These are phyloP conservation scores for Wickerhamiella occidentalis DNA, from an alignment of 805 yeast genomes.

Conservation along the genomic window DNA sequence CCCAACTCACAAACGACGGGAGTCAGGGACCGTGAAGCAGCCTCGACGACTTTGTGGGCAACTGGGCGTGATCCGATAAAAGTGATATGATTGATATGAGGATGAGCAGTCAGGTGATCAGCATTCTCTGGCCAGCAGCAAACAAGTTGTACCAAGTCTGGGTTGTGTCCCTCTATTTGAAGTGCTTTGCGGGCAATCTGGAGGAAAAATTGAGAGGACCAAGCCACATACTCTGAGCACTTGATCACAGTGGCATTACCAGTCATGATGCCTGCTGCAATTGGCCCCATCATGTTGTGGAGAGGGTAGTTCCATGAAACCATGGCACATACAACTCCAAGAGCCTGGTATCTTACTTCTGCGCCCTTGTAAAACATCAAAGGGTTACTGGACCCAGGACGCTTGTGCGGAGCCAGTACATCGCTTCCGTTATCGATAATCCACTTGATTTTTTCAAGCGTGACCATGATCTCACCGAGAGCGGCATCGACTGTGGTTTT, in stretches of 20 bases:
- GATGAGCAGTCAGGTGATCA: conserved; percentile 72
- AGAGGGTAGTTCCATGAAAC: conserved; percentile 98
- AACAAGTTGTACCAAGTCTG: conserved; percentile 73
- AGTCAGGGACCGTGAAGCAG: conserved; percentile 77
- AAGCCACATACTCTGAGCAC: conserved; percentile 90
- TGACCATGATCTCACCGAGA: conserved; percentile 82
- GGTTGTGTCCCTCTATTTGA: conserved; percentile 60
- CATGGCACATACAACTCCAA: conserved; percentile 79
- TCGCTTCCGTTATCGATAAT: conserved; percentile 68
- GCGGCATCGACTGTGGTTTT: conserved; percentile 93
- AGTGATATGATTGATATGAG: conserved; percentile 74
- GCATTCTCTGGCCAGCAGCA: conserved; percentile 87
- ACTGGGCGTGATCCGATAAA: conserved; percentile 94
- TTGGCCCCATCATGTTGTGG: conserved; percentile 87
- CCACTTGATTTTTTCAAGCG: conserved; percentile 90
- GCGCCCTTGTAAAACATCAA: conserved; percentile 86
- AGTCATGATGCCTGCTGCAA: conserved; percentile 75
- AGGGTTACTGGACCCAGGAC: conserved; percentile 80
- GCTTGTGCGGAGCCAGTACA: conserved; percentile 52
- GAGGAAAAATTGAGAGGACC: conserved; percentile 80
- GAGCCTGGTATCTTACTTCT: conserved; percentile 85
- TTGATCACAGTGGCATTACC: conserved; percentile 88
- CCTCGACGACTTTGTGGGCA: conserved; percentile 72
- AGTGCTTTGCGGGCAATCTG: conserved; percentile 61
- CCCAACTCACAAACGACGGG: conserved; percentile 96